These are phyloP conservation scores for Asterophora lycoperdoides DNA, from an alignment of 768 basidiomycete species.

Conservation along the genomic window DNA sequence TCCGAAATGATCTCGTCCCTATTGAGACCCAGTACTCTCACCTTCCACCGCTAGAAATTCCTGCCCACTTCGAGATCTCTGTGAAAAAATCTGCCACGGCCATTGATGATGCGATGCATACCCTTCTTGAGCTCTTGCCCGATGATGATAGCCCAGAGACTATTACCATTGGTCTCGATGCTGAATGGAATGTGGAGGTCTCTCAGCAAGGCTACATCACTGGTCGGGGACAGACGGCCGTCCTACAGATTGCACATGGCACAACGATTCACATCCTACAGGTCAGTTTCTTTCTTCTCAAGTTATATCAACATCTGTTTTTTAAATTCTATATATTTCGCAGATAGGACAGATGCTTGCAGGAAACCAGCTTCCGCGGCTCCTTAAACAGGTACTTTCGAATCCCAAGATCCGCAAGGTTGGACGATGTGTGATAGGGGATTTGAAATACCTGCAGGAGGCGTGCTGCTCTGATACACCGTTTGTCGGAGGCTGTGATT, in stretches of 20 bases:
- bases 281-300: neutral
- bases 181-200: constrained; percentile 25
- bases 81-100: constrained; percentile 5
- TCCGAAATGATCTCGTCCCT: constrained; percentile 13
- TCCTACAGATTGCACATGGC: constrained; percentile 19
- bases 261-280: constrained; percentile 19
- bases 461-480: neutral
- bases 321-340: no score
- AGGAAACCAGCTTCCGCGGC: neutral
- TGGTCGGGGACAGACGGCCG: constrained; percentile 16
- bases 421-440: constrained; percentile 2
- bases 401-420: constrained; percentile 13
- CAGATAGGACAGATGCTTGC: neutral
- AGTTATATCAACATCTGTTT: neutral
- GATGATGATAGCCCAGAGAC: constrained; percentile 6
- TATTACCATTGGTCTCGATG: constrained; percentile 19
- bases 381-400: constrained; percentile 8
- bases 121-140: constrained; percentile 18
- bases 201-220: constrained; percentile 10
- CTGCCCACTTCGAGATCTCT: constrained; percentile 8
- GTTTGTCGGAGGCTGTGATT: constrained; percentile 25
- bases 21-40: constrained; percentile 19
- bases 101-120: constrained; percentile 19
- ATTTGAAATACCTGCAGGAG: constrained; percentile 2
- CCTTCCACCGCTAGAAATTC: constrained; percentile 18